Evolutionary conservation across 352 stramenopile genomes (phyloP).

Genomic region (Pythium rhizo-oryzae): DNA sequence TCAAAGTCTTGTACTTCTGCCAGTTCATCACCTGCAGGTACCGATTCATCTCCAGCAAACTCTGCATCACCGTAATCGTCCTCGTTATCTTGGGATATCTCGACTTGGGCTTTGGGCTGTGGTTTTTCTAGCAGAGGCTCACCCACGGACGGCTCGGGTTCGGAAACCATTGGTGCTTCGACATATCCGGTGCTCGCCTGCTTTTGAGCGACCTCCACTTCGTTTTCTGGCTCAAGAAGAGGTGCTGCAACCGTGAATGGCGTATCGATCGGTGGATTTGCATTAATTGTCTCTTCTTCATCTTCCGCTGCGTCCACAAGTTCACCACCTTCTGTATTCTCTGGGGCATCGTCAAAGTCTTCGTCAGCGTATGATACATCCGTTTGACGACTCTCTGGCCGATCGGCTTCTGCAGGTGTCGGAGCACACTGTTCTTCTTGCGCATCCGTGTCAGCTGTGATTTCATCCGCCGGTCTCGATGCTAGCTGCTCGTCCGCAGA

Average conservation of each 20-base stretch:
- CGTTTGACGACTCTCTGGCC: constrained; percentile 25
- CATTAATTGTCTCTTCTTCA: background rate
- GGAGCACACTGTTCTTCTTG: background rate
- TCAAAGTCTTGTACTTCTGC: background rate
- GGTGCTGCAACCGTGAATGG: background rate
- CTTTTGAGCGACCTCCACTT: background rate
- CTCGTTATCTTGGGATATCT: background rate
- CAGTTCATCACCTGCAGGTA: background rate
- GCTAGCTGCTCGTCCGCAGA: background rate
- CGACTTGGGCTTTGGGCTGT: background rate
- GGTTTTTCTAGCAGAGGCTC: background rate
- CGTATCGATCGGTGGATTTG: background rate
- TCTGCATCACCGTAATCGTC: constrained; percentile 10
- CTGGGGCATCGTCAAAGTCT: constrained; percentile 23
- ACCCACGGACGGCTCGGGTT: background rate
- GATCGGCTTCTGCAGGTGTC: constrained; percentile 7
- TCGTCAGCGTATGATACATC: constrained; percentile 26
- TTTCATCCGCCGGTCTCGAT: background rate
- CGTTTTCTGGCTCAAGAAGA: background rate
- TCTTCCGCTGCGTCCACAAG: background rate
- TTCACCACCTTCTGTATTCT: background rate
- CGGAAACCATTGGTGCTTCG: background rate
- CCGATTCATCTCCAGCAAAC: constrained; percentile 4
- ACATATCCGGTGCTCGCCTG: background rate
- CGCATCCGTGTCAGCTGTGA: background rate